Evolutionary conservation across 1,139 yeast genomes (phyloP), one percentile per base, ranked within the genome.

Genomic region (Petasospora fabianii): DNA sequence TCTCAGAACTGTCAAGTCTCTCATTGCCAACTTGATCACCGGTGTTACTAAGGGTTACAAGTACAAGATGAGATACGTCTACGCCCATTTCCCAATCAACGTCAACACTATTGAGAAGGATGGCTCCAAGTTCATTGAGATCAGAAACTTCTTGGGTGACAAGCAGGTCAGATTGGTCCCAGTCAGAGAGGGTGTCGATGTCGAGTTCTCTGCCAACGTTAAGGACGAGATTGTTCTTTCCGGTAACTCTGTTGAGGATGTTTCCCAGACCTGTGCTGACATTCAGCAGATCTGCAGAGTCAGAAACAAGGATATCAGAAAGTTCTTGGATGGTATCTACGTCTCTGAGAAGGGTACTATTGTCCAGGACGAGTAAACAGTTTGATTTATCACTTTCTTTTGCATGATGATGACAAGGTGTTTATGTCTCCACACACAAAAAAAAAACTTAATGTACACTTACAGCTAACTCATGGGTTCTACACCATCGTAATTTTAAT

Each of bases 81-180:
- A 92, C 69, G 99, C 98, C 83, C 98, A 94, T 86, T 92, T 92
- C 96, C 99, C 98, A 70, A 94, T 94, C 75, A 92, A 94, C 74
- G 97, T 92, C 60, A 92, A 90, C 80, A 69, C 81, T 56, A 66
- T 81, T 62, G 83, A 86, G 60, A 71, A 77, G 61, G 85, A 87
- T 44, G 90, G 88, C 62, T 73, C 78, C 50, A 71, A 76, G 54
- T 78, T 64, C 65, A 84, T 90, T 62, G 98, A 92, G 77, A 90
- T 92, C 78, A 90, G 98, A 85, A 92, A 92, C 80, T 92, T 87
- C 83, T 82, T 92, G 75, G 97, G 97, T 77, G 97, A 90, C 78
- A 90, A 86, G 83, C 82, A 86, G 72, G 95, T 88, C 58, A 87
- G 97, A 83, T 71, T 73, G 57, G 81, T 90, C 61, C 76, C 77